Percentiles rank a stretch among this genome's conserved stretches.
phyloP scores from a whole-genome alignment of 257 asterid genomes.

The Prunella vulgaris region DNA sequence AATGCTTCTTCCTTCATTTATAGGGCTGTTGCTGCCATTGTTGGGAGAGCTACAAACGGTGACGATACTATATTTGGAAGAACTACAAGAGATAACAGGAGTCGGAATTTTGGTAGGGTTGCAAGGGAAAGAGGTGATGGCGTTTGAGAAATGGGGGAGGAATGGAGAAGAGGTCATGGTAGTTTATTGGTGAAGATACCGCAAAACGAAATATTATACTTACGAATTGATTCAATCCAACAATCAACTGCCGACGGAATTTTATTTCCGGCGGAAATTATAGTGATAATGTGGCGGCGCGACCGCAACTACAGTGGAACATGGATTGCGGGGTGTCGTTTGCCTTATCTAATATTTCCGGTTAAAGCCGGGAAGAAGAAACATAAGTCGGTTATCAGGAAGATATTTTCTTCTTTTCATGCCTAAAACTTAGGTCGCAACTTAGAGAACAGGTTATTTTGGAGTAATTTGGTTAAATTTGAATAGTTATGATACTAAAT shows the following conservation, averaged over 20 bases:
- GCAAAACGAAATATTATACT: not conserved
- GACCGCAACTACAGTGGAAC: slow-evolving; percentile 17
- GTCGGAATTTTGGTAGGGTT: slow-evolving; percentile 26
- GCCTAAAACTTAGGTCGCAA: too few relatives aligned
- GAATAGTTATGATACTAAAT: too few relatives aligned
- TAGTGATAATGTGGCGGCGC: slow-evolving; percentile 18
- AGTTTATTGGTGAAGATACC: not conserved
- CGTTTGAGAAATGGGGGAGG: slow-evolving; percentile 31
- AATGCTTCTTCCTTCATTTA: slow-evolving; percentile 15
- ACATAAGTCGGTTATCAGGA: not conserved
- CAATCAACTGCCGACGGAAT: not conserved
- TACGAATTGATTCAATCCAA: not conserved
- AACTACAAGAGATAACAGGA: slow-evolving; percentile 16
- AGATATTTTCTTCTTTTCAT: not conserved
- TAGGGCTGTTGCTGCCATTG: slow-evolving; percentile 13
- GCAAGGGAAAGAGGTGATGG: slow-evolving; percentile 24
- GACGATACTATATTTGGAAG: slow-evolving; percentile 14
- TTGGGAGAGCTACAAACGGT: slow-evolving; percentile 22
- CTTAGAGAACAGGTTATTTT: too few relatives aligned
- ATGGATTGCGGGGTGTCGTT: not conserved
- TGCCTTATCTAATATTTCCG: slow-evolving; percentile 17
- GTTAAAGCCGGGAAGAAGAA: not conserved
- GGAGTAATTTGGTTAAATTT: too few relatives aligned
- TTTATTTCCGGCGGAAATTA: not conserved
- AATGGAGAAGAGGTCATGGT: slow-evolving; percentile 40